Percentiles rank a stretch among this genome's conserved stretches.
Evolutionary conservation across 2,329 filamentous ascomycete species (phyloP).

Genomic region (Penicillium sp.): DNA sequence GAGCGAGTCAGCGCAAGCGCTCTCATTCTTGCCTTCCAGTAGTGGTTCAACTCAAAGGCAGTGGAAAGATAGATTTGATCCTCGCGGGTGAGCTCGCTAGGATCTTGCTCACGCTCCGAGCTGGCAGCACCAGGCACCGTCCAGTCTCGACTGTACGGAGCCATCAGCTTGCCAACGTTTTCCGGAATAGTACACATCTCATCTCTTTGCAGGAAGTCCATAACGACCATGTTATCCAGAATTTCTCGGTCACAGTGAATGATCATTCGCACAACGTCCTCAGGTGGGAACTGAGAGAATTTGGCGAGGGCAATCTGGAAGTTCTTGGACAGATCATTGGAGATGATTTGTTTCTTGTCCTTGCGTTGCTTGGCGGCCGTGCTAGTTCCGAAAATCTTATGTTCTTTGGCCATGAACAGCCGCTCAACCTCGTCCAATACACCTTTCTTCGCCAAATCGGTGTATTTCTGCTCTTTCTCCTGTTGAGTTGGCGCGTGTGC

Average conservation of each 20-base stretch:
- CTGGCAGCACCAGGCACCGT: conserved; percentile 77
- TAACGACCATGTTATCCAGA: conserved; percentile 81
- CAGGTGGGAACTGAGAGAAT: conserved; percentile 76
- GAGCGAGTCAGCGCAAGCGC: conserved; percentile 78
- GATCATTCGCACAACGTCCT: conserved; percentile 85
- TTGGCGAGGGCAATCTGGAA: conserved; percentile 93
- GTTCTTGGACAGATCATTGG: conserved; percentile 78
- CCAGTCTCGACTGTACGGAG: conserved; percentile 94
- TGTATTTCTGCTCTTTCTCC: conserved; percentile 91
- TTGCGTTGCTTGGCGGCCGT: conserved; percentile 66
- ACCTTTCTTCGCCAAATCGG: conserved; percentile 86
- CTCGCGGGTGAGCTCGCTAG: conserved; percentile 79
- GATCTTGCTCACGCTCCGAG: conserved; percentile 77
- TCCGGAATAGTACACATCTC: conserved; percentile 90
- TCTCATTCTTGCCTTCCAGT: conserved; percentile 97
- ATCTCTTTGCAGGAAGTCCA: conserved; percentile 93
- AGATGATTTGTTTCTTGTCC: conserved; percentile 97
- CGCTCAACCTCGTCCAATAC: conserved; percentile 97
- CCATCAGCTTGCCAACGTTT: conserved; percentile 84
- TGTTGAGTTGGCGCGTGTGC: conserved; percentile 74
- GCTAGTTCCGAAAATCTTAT: conserved; percentile 70
- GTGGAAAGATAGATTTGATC: conserved; percentile 95
- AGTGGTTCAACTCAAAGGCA: conserved; percentile 89
- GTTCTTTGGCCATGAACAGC: conserved; percentile 94
- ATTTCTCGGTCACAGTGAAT: conserved; percentile 91